Base-by-base conservation (phyloP, 768 basidiomycete genomes). In the Russula sp. region DNA sequence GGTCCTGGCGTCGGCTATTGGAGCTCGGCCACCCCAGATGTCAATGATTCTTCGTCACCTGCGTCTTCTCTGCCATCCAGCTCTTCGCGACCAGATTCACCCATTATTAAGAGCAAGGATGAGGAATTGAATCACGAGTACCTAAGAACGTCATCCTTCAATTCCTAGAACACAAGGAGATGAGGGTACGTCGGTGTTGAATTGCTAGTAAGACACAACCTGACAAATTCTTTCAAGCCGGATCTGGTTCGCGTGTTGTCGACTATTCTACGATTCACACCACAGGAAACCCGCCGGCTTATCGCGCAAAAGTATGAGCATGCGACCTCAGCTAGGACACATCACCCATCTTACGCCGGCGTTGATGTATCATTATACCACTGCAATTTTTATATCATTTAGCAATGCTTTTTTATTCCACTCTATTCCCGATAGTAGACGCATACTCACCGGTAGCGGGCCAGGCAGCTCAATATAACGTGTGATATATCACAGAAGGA, bases 151-250 rank as follows among this genome's bases (percentile, higher is more conserved):
- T 98, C 36, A 93, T 98, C 62, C 75, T 99, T 52, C 97, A 98
- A 74, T 99, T 99, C 78, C 79, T 99, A 56, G 97, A 99, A 73
- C 92, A 98, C 77, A 94, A 96, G 73, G 94, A 98, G 75, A 98
- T 98, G 94, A 83, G 97, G 77, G 94, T 94, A 72, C 73, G 92
- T n/a, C n/a, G n/a, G n/a, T 30, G 40, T 16, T 58, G 9, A 52
- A 16, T 62, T 16, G 48, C 2, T 54, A n/a, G 57, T 50, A 55
- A 9, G 24, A 42, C 46, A 24, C 14, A 68, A 61, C 62, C 64
- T 63, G 16, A 71, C 28, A 13, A 30, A 24, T 55, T 44, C 44
- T 58, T 8, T 28, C 13, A 64, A 94, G 90, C 91, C 94, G 0
- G 92, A 94, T 70, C 85, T 99, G 36, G 86, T 98, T 30, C 84